These are phyloP conservation scores for Conidiobolus incongruus DNA, from an alignment of 371 early-diverging fungal genomes.

Conservation along the genomic window DNA sequence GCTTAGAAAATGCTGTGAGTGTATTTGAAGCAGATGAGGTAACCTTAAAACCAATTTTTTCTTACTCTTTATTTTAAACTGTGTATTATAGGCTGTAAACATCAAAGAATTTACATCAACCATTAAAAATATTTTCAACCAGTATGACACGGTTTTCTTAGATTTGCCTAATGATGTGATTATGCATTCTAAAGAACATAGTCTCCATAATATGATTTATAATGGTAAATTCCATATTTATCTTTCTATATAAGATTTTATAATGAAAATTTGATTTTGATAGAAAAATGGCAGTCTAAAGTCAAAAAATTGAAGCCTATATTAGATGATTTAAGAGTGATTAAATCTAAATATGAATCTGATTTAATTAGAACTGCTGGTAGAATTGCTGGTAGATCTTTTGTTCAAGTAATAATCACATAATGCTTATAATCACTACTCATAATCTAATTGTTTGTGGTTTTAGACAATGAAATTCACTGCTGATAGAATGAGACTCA, in stretches of 20 bases:
- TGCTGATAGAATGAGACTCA: no score
- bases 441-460: not conserved
- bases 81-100: not conserved
- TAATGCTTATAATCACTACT: not conserved
- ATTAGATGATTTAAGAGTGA: slow-evolving; percentile 45
- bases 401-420: not conserved
- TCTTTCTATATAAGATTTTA: no score
- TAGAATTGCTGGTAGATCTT: slow-evolving; percentile 26
- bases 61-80: not conserved
- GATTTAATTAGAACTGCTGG: slow-evolving; percentile 58
- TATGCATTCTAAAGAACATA: no score
- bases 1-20: slow-evolving; percentile 48
- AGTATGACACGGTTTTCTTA: slow-evolving; percentile 14
- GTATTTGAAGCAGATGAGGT: slow-evolving; percentile 79
- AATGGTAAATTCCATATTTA: no score
- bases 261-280: not conserved
- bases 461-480: slow-evolving; percentile 24
- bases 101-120: not conserved
- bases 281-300: slow-evolving; percentile 4
- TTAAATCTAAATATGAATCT: slow-evolving; percentile 56
- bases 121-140: not conserved
- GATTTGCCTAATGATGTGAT: slow-evolving; percentile 7
- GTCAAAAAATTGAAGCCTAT: slow-evolving; percentile 27
- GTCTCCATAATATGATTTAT: no score
- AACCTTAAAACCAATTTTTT: not conserved